These are phyloP conservation scores for Pisolithus orientalis DNA, from an alignment of 768 basidiomycete species.

Conservation along the genomic window DNA sequence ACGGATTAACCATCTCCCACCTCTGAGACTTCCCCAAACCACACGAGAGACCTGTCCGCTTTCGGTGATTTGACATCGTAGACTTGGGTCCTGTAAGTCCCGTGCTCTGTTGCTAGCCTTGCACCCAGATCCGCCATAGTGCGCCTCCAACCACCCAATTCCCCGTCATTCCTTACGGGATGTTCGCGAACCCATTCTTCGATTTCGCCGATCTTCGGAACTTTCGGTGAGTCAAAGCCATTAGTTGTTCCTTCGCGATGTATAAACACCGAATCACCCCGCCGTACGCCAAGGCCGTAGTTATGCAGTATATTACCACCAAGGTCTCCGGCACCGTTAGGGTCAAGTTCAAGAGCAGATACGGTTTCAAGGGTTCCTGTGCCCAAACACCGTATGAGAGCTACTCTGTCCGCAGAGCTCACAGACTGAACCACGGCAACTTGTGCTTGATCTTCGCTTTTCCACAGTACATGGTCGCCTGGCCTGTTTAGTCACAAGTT, in stretches of 20 bases:
- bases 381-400: slow-evolving; percentile 54
- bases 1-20: slow-evolving; percentile 33
- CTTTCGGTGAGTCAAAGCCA: slow-evolving; percentile 57
- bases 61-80: slow-evolving; percentile 38
- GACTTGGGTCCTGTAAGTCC: slow-evolving; percentile 33
- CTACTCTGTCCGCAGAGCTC: slow-evolving; percentile 65
- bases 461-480: slow-evolving; percentile 85
- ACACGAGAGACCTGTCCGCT: slow-evolving; percentile 44
- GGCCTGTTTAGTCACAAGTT: slow-evolving; percentile 49
- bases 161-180: slow-evolving; percentile 41
- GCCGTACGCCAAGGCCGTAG: slow-evolving; percentile 71
- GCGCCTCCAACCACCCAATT: slow-evolving; percentile 65
- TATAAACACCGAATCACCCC: slow-evolving; percentile 82
- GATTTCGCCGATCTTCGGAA: slow-evolving; percentile 81
- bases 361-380: slow-evolving; percentile 54
- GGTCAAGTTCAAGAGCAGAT: slow-evolving; percentile 84
- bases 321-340: slow-evolving; percentile 62
- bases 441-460: slow-evolving; percentile 59
- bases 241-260: slow-evolving; percentile 67
- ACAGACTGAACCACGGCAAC: slow-evolving; percentile 77
- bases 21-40: slow-evolving; percentile 85
- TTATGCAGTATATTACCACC: slow-evolving; percentile 36
- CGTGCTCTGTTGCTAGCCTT: slow-evolving; percentile 44
- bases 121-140: slow-evolving; percentile 63
- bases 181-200: slow-evolving; percentile 72